Base-by-base conservation (phyloP, 2,329 filamentous ascomycete species). In the Emmonsia crescens region DNA sequence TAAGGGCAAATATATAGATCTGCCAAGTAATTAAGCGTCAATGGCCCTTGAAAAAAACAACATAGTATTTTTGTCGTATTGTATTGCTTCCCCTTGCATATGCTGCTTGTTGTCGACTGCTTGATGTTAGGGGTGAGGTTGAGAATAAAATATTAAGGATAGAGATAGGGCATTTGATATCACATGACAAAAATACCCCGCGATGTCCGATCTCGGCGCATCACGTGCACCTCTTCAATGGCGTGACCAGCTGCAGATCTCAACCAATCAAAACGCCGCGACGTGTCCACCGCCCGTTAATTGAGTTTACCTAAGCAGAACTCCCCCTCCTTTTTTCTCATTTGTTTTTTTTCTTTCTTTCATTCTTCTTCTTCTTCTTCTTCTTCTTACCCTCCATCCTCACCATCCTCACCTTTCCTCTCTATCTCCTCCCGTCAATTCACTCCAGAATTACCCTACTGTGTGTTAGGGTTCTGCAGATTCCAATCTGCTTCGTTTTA, bases 331-430 rank as follows among this genome's bases (percentile, higher is more conserved):
- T 55, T n/a, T 51, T 27, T 27, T 24, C 27, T 61, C 36, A 54
- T 54, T 59, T 56, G 31, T 60, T 55, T 49, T 60, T 63, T 67
- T 66, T 66, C 66, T 64, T 63, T 51, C 59, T 68, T 68, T 68
- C 65, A 67, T 63, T 62, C 56, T 63, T 59, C 59, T 62, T 64
- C 60, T 54, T 63, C 65, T 62, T 46, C 60, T 58, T 59, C 58
- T 64, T 62, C 60, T 27, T 63, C 42, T 64, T 59, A 52, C 42
- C 61, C 59, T 63, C 60, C 61, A 62, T 63, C 44, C 59, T 62
- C 63, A 65, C 61, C 66, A 56, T 61, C 59, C 58, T 61, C 44
- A 62, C 60, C 58, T 36, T 64, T 36, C 56, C 51, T 49, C n/a
- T 49, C 29, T 33, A 14, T 44, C 14, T 51, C 59, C 55, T 38